Evolutionary conservation across 768 basidiomycete species (phyloP).

Genomic region (Lactarius hatsudake): DNA sequence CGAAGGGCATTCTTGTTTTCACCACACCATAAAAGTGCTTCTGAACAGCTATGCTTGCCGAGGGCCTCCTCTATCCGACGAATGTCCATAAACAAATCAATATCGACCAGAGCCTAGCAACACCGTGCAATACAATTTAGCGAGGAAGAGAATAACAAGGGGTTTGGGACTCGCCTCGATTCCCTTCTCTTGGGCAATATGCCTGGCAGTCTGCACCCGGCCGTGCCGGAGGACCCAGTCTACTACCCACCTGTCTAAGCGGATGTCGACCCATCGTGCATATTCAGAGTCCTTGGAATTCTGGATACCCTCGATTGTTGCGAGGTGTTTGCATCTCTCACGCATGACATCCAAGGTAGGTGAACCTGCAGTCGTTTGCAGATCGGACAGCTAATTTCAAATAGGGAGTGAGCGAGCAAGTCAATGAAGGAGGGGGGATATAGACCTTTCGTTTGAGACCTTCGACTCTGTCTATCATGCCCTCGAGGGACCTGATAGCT

Average conservation of each 20-base stretch:
- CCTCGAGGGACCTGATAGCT: constrained; percentile 59
- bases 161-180: constrained; percentile 62
- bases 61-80: constrained; percentile 83
- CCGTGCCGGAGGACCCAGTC: constrained; percentile 88
- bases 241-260: constrained; percentile 86
- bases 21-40: constrained; percentile 92
- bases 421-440: neutral
- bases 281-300: constrained; percentile 54
- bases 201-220: constrained; percentile 70
- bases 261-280: constrained; percentile 71
- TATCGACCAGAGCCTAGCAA: constrained; percentile 77
- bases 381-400: constrained; percentile 45
- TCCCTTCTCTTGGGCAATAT: constrained; percentile 69
- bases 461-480: constrained; percentile 73
- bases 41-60: constrained; percentile 68
- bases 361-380: constrained; percentile 44
- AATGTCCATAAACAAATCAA: constrained; percentile 89
- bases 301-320: constrained; percentile 55
- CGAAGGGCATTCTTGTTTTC: constrained; percentile 92
- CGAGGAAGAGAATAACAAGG: neutral
- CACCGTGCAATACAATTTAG: constrained; percentile 22
- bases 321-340: constrained; percentile 71
- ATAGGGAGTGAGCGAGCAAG: constrained; percentile 11
- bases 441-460: constrained; percentile 85
- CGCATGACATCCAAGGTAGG: constrained; percentile 73